Conservation (phyloP, 192 early-diverging fungal genomes). For the Coemansia sp. region DNA sequence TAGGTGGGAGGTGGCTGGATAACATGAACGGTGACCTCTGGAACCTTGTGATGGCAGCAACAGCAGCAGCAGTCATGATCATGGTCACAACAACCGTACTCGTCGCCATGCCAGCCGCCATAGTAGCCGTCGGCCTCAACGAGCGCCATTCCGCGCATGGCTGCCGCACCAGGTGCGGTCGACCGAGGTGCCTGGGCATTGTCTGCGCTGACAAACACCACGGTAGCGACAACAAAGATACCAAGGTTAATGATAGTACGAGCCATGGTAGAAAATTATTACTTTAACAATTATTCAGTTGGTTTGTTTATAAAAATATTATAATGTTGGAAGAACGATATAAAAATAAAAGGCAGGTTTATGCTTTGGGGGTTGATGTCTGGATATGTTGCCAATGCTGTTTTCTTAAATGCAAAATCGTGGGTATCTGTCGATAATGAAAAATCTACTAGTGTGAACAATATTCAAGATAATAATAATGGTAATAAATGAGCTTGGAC, state of each 20-base stretch:
- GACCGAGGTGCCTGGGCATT: conserved; percentile 1
- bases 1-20: conserved; percentile 49
- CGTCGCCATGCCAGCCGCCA: conserved; percentile 17
- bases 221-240: conserved; percentile 13
- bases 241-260: conserved; percentile 25
- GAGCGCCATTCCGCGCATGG: conserved; percentile 4
- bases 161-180: background rate
- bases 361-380: no score
- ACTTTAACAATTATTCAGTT: background rate
- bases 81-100: conserved; percentile 24
- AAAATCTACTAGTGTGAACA: background rate
- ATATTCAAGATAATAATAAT: background rate
- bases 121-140: conserved; percentile 8
- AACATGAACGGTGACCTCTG: conserved; percentile 44
- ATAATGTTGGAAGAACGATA: background rate
- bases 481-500: no score
- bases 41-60: conserved; percentile 30
- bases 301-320: background rate
- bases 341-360: background rate
- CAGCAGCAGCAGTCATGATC: conserved; percentile 12
- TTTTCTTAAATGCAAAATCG: conserved; percentile 1
- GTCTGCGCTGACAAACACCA: conserved; percentile 8
- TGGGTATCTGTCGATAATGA: background rate
- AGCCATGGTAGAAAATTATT: conserved; percentile 18
- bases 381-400: background rate